Percentiles rank a stretch among this genome's conserved stretches.
Conservation (phyloP, 2,329 filamentous ascomycete species). For the Cladosporium oxysporum region DNA sequence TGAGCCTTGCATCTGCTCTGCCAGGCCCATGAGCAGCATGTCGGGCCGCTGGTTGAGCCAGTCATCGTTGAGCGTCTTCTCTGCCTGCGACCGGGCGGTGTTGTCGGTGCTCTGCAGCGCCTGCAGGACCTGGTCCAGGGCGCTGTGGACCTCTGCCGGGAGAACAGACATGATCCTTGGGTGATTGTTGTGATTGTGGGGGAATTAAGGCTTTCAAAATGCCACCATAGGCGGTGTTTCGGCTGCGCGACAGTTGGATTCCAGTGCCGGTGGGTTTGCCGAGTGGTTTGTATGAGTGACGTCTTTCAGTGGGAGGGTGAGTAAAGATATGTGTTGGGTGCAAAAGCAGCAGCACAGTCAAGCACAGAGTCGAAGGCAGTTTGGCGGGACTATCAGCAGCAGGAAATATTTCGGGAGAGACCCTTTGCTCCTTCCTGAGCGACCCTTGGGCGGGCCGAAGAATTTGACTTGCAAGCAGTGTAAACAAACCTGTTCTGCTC, state of each 20-base stretch:
- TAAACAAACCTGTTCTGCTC: background rate
- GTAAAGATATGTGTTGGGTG: background rate
- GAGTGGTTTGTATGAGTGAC: constrained; percentile 1
- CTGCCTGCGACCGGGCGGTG: constrained; percentile 76
- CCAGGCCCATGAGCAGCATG: constrained; percentile 87
- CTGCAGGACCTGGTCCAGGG: constrained; percentile 82
- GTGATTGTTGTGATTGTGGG: constrained; percentile 21
- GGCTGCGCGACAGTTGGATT: background rate
- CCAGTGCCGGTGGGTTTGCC: background rate
- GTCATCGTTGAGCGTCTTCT: constrained; percentile 86
- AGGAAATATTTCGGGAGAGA: constrained; percentile 1
- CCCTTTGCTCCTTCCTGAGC: background rate
- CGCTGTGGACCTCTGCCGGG: constrained; percentile 77
- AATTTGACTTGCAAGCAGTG: background rate
- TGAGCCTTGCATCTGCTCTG: constrained; percentile 84
- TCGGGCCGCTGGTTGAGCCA: constrained; percentile 84
- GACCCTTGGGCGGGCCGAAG: background rate
- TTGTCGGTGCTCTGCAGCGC: constrained; percentile 91
- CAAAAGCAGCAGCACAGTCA: background rate
- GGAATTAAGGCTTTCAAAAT: constrained; percentile 16
- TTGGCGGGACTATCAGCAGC: background rate
- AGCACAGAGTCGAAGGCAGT: background rate
- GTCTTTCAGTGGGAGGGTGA: background rate
- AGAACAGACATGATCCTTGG: constrained; percentile 64
- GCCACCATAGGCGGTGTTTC: background rate